phyloP scores from a whole-genome alignment of 2,329 filamentous ascomycete species.

The Trichoderma atrobrunneum region DNA sequence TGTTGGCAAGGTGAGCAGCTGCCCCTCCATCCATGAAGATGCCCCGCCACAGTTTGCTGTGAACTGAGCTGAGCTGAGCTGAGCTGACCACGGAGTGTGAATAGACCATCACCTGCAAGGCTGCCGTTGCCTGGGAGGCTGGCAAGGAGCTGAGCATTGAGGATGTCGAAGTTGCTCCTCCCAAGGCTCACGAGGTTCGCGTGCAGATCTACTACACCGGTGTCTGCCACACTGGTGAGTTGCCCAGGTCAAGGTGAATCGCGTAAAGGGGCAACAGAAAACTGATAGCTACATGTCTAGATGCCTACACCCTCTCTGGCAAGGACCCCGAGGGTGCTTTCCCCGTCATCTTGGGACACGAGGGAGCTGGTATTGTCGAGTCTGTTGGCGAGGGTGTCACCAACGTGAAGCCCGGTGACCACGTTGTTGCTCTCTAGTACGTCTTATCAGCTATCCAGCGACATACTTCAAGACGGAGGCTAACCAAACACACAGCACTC shows the following conservation, averaged over 20 bases:
- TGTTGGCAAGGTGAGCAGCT: conserved; percentile 48
- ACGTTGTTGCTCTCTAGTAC: conserved; percentile 85
- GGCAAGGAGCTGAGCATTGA: conserved; percentile 86
- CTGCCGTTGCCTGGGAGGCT: conserved; percentile 95
- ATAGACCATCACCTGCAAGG: conserved; percentile 94
- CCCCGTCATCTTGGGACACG: conserved; percentile 84
- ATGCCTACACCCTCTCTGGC: conserved; percentile 91
- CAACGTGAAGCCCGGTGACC: conserved; percentile 88
- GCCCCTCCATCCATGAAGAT: conserved; percentile 24
- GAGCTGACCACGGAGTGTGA: not conserved
- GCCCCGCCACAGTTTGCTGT: conserved; percentile 26
- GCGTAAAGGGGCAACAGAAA: not conserved
- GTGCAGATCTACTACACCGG: conserved; percentile 97
- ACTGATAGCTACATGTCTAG: conserved; percentile 39
- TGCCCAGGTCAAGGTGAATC: not conserved
- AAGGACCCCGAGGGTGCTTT: conserved; percentile 97
- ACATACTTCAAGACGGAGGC: not conserved
- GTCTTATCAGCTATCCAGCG: conserved; percentile 28
- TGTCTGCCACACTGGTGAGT: conserved; percentile 90
- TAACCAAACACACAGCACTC: conserved; percentile 62
- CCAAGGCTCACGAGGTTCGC: conserved; percentile 89
- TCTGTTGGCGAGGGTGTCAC: conserved; percentile 94
- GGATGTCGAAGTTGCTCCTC: conserved; percentile 87
- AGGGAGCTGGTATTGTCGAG: conserved; percentile 89
- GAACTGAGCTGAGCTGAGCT: not conserved